Conservation (phyloP, 2,329 filamentous ascomycete genomes). For the Nothophaeocryptopus gaeumannii region DNA sequence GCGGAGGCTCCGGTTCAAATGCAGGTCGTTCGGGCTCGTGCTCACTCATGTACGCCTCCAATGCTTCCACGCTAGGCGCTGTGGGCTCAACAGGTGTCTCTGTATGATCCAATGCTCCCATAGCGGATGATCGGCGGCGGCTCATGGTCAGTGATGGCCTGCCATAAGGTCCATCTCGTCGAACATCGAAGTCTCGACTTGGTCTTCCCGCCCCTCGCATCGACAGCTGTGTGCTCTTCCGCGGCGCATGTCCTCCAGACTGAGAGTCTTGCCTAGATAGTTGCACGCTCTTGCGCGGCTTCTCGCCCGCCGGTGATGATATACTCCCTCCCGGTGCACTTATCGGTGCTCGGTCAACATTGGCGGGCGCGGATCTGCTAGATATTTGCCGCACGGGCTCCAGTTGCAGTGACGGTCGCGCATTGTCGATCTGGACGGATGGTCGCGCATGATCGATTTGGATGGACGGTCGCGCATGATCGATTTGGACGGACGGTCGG, state of each 20-base stretch:
- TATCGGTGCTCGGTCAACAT: neutral
- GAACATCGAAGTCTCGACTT: constrained; percentile 32
- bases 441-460: constrained; percentile 11
- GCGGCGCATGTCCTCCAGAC: neutral
- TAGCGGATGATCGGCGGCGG: constrained; percentile 26
- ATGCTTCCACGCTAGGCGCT: constrained; percentile 14
- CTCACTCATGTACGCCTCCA: constrained; percentile 10
- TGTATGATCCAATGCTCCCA: neutral
- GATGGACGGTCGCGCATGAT: constrained; percentile 12
- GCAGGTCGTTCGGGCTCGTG: constrained; percentile 15
- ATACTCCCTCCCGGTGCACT: too few species aligned
- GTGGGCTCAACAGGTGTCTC: constrained; percentile 6
- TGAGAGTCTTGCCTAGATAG: constrained; percentile 22
- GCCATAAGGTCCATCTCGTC: constrained; percentile 34
- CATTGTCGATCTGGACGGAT: constrained; percentile 11
- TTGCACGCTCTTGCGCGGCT: constrained; percentile 38
- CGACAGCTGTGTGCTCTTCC: constrained; percentile 13
- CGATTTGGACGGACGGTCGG: constrained; percentile 15
- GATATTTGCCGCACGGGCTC: too few species aligned
- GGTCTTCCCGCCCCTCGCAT: neutral
- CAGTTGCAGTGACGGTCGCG: constrained; percentile 14
- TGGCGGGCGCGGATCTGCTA: neutral
- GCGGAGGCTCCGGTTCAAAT: constrained; percentile 44
- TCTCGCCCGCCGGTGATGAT: constrained; percentile 22
- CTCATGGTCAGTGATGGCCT: constrained; percentile 34